A percentile compares a stretch with the other conserved stretches of the same genome.
phyloP scores from a whole-genome alignment of 1,284 basidiomycete genomes.

The Peniophora sp. region DNA sequence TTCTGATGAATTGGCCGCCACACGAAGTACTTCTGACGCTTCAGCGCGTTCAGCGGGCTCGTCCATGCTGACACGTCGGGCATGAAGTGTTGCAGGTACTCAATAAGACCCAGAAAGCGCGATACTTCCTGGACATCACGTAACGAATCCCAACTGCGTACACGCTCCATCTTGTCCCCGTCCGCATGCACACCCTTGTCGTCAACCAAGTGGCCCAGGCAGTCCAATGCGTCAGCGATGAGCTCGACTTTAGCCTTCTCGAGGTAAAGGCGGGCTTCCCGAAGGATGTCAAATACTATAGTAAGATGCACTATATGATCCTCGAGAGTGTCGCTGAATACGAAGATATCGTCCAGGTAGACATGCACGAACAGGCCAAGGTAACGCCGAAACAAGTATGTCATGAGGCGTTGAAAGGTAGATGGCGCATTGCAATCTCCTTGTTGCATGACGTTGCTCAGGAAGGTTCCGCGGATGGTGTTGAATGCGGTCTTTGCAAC shows the following conservation, averaged over 20 bases:
- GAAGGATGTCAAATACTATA: constrained; percentile 15
- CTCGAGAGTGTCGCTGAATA: constrained; percentile 17
- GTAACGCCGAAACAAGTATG: constrained; percentile 18
- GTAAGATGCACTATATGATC: constrained; percentile 21
- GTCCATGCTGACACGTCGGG: constrained; percentile 26
- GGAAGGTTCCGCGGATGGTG: constrained; percentile 12
- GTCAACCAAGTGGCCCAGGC: constrained; percentile 22
- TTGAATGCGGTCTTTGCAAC: not conserved
- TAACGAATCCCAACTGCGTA: constrained; percentile 17
- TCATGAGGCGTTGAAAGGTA: constrained; percentile 27
- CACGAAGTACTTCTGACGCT: constrained; percentile 7
- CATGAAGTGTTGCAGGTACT: constrained; percentile 31
- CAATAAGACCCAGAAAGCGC: constrained; percentile 29
- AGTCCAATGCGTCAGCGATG: constrained; percentile 14
- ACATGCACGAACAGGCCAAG: constrained; percentile 19
- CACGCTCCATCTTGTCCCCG: constrained; percentile 15
- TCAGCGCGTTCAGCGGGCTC: constrained; percentile 17
- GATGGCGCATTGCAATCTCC: constrained; percentile 24
- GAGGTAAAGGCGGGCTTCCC: constrained; percentile 16
- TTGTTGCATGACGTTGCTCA: constrained; percentile 23
- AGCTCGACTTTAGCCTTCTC: constrained; percentile 15
- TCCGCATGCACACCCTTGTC: constrained; percentile 18
- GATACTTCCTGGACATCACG: constrained; percentile 27
- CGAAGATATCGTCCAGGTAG: constrained; percentile 27
- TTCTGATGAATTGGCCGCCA: constrained; percentile 23